These are phyloP conservation scores for Neoboletus magnificus DNA, from an alignment of 768 basidiomycete species.

Conservation along the genomic window DNA sequence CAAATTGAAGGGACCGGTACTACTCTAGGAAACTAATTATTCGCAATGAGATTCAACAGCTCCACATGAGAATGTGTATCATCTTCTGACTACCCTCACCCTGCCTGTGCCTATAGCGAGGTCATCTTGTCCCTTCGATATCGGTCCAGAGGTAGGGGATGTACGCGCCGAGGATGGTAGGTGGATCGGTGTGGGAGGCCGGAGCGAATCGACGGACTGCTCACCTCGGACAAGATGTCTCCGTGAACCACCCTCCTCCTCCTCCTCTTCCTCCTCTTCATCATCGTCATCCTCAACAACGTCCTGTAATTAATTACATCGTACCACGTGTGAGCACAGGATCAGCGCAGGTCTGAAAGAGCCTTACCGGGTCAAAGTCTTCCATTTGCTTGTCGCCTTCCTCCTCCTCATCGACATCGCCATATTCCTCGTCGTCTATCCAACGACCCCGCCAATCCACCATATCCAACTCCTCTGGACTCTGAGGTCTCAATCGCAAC, in stretches of 20 bases:
- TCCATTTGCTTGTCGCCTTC: constrained; percentile 74
- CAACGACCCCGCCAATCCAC: constrained; percentile 92
- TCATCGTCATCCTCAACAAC: constrained; percentile 56
- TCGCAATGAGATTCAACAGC: constrained; percentile 6
- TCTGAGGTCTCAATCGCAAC: constrained; percentile 85
- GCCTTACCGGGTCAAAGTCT: constrained; percentile 75
- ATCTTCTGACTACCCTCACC: constrained; percentile 53
- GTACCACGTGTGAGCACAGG: constrained; percentile 10
- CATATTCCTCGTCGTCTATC: constrained; percentile 75
- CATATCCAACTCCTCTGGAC: constrained; percentile 71
- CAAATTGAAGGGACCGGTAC: background rate
- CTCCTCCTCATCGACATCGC: constrained; percentile 56
- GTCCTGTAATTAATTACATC: constrained; percentile 38
- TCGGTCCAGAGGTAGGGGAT: constrained; percentile 49
- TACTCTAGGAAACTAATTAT: constrained; percentile 10
- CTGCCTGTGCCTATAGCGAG: constrained; percentile 35
- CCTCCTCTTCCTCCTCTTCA: constrained; percentile 47
- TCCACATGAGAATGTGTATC: constrained; percentile 20
- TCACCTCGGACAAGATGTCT: constrained; percentile 35
- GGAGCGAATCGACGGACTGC: constrained; percentile 36
- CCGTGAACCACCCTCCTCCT: constrained; percentile 25
- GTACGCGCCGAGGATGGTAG: constrained; percentile 45
- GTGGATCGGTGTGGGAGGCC: constrained; percentile 39
- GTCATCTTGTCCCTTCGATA: constrained; percentile 43
- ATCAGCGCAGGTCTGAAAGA: background rate